Base-by-base conservation (phyloP, 169 alveolate genomes). In the Plasmodium vinckei region DNA sequence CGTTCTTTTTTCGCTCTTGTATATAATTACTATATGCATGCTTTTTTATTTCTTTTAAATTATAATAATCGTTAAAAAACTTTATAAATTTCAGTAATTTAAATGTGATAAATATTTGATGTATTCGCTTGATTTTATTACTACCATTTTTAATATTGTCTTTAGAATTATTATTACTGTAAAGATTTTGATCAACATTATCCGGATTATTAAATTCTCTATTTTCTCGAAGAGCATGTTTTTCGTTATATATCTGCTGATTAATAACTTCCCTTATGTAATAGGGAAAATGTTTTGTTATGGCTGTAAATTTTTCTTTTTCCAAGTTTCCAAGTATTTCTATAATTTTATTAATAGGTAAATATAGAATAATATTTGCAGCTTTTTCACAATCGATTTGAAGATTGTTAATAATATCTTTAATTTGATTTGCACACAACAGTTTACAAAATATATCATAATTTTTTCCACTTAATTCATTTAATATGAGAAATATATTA, bases 51-150 rank as follows among this genome's bases (percentile, higher is more conserved):
- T 25, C 65, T 69, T 59, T 67, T 25, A 9, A 1, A 75, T 54
- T 33, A 23, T 54, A 25, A 69, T 21, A 42, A 17, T 68, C 57
- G 46, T 27, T 27, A 61, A 67, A 82, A 19, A 82, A 47, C 19
- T 69, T 23, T n/a, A 47, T 82, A 25, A 82, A 23, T 33, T 71
- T 42, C 12, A 82, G 63, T 33, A 65, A 68, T 39, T 12, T 69
- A 72, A 82, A 82, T 39, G 46, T 56, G 49, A 68, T 65, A 57
- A 82, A 82, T 72, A 82, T 82, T 53, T 67, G 73, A 19, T 82
- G 86, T 68, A 82, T 68, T 60, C 21, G 53, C 65, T 33, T 82
- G 23, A 82, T 46, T 57, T 39, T 19, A 13, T 51, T 67, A 33
- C 42, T 33, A 2, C 42, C 42, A 33, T 33, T 33, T 33, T 33